Base-by-base conservation (phyloP, 768 basidiomycete species). In the Termitomyces sp. region DNA sequence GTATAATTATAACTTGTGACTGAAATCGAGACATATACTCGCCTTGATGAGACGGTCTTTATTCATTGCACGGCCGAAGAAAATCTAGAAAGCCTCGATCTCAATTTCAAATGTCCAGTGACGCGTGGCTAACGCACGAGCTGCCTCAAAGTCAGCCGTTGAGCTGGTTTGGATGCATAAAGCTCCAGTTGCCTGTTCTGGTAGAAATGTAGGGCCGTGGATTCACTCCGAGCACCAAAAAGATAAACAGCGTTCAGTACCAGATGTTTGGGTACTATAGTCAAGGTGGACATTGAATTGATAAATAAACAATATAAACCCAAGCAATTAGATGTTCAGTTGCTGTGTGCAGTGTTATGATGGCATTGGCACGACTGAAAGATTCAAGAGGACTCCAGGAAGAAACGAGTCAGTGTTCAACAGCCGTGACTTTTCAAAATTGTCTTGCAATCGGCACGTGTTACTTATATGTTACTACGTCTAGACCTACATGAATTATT, bases 51-150 rank as follows among this genome's bases (percentile, higher is more conserved):
- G 73, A 24, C 90, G 79, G 55, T 90, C 88, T 60, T 85, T 78
- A 62, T 85, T 86, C 82, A 93, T 91, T 46, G 83, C 82, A 34
- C 90, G 84, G n/a, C 92, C 92, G 65, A 86, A 93, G 69, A 90
- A 94, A 16, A 92, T 85, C 92, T 94, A 55, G 20, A 56, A 42
- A 46, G 42, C 39, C 24, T 49, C 5, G 55, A 32, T 41, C 8
- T 29, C 5, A 51, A 56, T 55, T n/a, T n/a, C n/a, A 20, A 57
- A 14, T n/a, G n/a, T n/a, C 8, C 29, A 26, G 12, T 22, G 29
- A 41, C n/a, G 39, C n/a, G 27, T 34, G 47, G n/a, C 29, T 34
- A 16, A 64, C 75, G 56, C 73, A 93, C 91, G 64, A 94, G 80
- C 66, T 94, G 92, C 61, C 92, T 77, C 37, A 94, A 74, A 10